Base-by-base conservation (phyloP, 2,329 filamentous ascomycete species). In the Fusarium guadeloupense region DNA sequence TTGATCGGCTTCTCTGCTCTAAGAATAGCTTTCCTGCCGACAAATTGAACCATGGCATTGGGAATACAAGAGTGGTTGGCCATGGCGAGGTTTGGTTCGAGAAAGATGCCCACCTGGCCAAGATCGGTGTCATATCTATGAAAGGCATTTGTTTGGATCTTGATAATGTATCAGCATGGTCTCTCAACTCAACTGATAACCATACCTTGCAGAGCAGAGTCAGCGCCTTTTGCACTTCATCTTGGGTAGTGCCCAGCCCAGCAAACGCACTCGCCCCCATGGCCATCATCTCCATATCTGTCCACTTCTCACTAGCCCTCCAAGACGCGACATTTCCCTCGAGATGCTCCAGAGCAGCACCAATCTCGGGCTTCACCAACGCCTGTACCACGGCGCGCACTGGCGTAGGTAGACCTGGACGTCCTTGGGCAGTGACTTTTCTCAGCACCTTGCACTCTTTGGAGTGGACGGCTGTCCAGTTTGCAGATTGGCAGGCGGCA, bases 61-160 rank as follows among this genome's bases (percentile, higher is more conserved):
- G 86, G 86, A 3, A 81, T 70, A 60, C 86, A 89, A 0, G 85
- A 85, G 69, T 89, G 86, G 60, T 89, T 89, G 19, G 80, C 79
- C 80, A 87, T 85, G 54, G 85, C 82, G 35, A 87, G 74, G 4
- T 72, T 78, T 1, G 83, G 77, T 59, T 87, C 82, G 31, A 88
- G 73, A 58, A 85, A 88, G 25, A 86, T 75, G 20, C 84, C 85
- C 1, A 80, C 76, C 49, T 82, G 76, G 1, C 78, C 81, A 8
- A 82, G 71, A 64, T 88, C 84, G 3, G 74, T 71, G 46, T 87
- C 84, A 21, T 77, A 76, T 46, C 83, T 76, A 66, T 85, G 83
- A 69, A 89, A 89, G 5, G 84, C 79, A 72, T 89, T 89, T 31
- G 85, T 85, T 69, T 85, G 80, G 54, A 87, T 80, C 85, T 88